Conservation (phyloP, 768 basidiomycete species). For the Naganishia randhawae region DNA sequence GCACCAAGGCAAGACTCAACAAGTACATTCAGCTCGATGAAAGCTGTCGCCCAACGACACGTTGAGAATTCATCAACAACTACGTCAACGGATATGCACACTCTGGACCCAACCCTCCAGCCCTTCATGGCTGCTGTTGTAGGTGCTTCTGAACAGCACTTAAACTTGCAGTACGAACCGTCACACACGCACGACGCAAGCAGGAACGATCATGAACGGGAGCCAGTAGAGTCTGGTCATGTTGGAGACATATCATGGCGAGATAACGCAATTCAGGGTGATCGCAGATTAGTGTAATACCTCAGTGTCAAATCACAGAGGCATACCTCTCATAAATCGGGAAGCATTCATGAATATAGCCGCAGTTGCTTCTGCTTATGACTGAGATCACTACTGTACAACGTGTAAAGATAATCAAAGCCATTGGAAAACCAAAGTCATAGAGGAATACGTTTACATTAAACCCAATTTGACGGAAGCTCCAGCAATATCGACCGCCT, state of each 20-base stretch:
- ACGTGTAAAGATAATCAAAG: not conserved
- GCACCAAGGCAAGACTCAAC: not conserved
- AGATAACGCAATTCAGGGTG: not conserved
- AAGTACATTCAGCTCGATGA: not conserved
- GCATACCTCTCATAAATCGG: not conserved
- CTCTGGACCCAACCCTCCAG: not conserved
- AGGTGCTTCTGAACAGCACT: not conserved
- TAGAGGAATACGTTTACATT: not conserved
- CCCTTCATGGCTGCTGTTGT: constrained; percentile 5
- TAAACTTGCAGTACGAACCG: not conserved
- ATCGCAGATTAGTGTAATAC: constrained; percentile 7
- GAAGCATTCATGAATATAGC: not conserved
- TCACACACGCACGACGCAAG: not conserved
- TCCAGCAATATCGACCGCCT: constrained; percentile 82
- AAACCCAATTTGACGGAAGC: constrained; percentile 86
- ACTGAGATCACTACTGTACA: not conserved
- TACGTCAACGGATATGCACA: not conserved
- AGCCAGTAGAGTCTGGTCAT: not conserved
- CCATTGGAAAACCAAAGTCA: not conserved
- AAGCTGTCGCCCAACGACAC: not conserved
- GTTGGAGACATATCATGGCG: not conserved
- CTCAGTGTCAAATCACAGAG: not conserved
- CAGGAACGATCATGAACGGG: not conserved
- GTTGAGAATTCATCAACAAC: not conserved
- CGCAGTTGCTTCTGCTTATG: too few relatives aligned